These are phyloP conservation scores for Leccinum fibrillosum DNA, from an alignment of 768 basidiomycete genomes.

Conservation along the genomic window DNA sequence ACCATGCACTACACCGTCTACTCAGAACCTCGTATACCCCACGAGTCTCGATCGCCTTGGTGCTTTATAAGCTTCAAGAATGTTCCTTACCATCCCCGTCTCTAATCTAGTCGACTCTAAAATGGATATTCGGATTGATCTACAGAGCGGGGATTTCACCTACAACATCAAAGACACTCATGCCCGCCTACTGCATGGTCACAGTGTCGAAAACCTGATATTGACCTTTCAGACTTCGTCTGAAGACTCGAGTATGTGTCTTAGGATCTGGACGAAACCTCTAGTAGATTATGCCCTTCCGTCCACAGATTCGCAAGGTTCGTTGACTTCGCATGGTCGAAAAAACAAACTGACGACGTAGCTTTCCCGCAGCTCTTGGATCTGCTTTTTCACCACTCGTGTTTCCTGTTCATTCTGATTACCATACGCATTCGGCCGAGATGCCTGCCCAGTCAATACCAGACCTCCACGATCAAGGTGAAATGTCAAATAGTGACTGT, in stretches of 20 bases:
- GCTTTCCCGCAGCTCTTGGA: not conserved
- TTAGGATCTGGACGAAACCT: not conserved
- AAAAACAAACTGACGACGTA: not conserved
- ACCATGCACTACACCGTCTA: not conserved
- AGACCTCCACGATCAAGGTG: not conserved
- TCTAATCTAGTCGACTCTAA: not conserved
- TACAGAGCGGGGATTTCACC: not conserved
- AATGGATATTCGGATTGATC: not conserved
- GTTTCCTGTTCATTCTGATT: not conserved
- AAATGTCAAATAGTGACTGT: not conserved
- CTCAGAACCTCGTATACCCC: not conserved
- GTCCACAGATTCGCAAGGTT: not conserved
- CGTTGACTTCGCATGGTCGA: not conserved
- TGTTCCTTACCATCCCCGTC: conserved; percentile 1
- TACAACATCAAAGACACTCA: conserved; percentile 1
- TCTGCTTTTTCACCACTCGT: not conserved
- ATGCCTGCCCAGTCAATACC: not conserved
- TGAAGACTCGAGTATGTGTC: not conserved
- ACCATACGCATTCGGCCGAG: not conserved
- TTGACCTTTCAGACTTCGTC: not conserved
- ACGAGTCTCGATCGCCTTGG: not conserved
- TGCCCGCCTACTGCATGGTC: not conserved
- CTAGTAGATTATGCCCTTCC: not conserved
- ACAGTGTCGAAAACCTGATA: not conserved
- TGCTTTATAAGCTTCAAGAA: not conserved